Base-by-base conservation (phyloP, 805 yeast genomes). In the Starmerella riodocensis region DNA sequence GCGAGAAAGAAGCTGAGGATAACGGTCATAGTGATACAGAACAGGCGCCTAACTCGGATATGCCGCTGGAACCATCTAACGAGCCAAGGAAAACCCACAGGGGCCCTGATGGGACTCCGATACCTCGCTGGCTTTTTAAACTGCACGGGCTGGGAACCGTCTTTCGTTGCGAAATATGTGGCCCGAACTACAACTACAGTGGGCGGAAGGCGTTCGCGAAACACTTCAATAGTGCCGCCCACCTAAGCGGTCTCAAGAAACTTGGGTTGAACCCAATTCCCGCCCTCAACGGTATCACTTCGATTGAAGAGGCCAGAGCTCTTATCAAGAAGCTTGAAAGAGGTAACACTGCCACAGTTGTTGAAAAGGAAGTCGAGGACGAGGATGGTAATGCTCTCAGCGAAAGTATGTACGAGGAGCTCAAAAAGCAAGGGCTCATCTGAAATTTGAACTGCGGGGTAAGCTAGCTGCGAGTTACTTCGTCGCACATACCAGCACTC, bases 61-160 rank as follows among this genome's bases (percentile, higher is more conserved):
- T n/a, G n/a, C n/a, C n/a, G n/a, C n/a, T n/a, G n/a, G n/a, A n/a
- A n/a, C n/a, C n/a, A n/a, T n/a, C n/a, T n/a, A n/a, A n/a, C n/a
- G n/a, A n/a, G n/a, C n/a, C n/a, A n/a, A n/a, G n/a, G n/a, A n/a
- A n/a, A n/a, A n/a, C n/a, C n/a, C 94, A 94, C 0, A 37, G 82
- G 0, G 97, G 94, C 0, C 70, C 81, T 16, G 96, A 86, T 58
- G 96, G 96, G 0, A 70, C 69, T 29, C 96, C 96, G 1, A 83
- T 91, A 22, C 98, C 98, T 1, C 74, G 68, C 39, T 91, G 98
- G 98, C 64, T 91, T 22, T 86, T 74, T 66, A 91, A 86, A 57
- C 63, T 86, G 32, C 85, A 84, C 52, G 98, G 98, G 0, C 64
- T 86, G 9, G 80, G 80, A 40, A 68, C 72, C 31, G 73, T 70